Percentiles rank a stretch among this genome's conserved stretches.
Conservation (phyloP, 2,329 filamentous ascomycete genomes). For the Aspergillus clavatus region DNA sequence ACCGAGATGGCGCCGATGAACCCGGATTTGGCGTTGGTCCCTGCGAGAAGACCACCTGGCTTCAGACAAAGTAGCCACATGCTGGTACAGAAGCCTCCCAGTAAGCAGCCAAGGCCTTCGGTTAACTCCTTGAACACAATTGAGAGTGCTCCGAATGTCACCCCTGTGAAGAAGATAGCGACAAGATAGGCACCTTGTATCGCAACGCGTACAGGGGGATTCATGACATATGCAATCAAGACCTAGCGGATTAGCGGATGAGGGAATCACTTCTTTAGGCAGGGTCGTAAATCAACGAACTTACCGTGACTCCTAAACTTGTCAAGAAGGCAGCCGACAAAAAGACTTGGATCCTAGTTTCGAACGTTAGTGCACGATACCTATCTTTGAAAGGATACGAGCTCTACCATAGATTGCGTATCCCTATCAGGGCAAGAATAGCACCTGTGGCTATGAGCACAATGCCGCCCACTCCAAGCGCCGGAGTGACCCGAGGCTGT, state of each 20-base stretch:
- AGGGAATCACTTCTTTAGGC: background rate
- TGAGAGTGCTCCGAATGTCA: conserved; percentile 67
- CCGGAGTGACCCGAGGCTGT: conserved; percentile 70
- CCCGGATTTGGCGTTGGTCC: conserved; percentile 59
- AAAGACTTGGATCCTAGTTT: conserved; percentile 63
- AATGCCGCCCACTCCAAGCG: conserved; percentile 71
- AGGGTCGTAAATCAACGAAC: conserved; percentile 11
- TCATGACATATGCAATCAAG: conserved; percentile 85
- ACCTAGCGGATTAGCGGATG: conserved; percentile 39
- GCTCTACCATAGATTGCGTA: conserved; percentile 65
- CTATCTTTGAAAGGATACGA: background rate
- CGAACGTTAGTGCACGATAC: background rate
- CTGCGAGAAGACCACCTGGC: conserved; percentile 66
- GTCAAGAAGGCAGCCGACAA: conserved; percentile 72
- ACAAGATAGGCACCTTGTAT: conserved; percentile 85
- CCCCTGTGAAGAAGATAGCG: conserved; percentile 66
- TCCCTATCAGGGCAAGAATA: conserved; percentile 69
- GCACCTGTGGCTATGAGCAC: conserved; percentile 70
- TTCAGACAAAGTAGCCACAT: conserved; percentile 87
- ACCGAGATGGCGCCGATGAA: conserved; percentile 71
- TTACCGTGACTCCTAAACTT: conserved; percentile 64
- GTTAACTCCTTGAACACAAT: conserved; percentile 80
- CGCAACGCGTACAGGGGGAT: conserved; percentile 65
- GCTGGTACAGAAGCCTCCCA: conserved; percentile 77
- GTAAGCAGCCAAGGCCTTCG: conserved; percentile 76